Percentiles rank a stretch among this genome's conserved stretches.
Evolutionary conservation across 108 stramenopile species (phyloP).

Genomic region (Nitzschia inconspicua): DNA sequence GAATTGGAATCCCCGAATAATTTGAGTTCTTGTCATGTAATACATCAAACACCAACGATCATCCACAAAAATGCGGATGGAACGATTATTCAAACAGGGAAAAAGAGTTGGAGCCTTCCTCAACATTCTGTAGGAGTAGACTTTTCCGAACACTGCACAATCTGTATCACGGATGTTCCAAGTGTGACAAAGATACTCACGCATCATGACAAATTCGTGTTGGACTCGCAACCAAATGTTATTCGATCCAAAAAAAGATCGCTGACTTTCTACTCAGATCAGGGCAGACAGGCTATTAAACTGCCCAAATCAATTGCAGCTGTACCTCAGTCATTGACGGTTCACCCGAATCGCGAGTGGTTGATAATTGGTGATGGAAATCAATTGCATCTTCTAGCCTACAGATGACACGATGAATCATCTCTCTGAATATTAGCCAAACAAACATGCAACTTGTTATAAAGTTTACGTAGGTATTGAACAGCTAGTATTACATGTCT

Average conservation of each 20-base stretch:
- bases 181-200: conserved; percentile 13
- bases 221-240: conserved; percentile 13
- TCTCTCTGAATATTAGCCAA: neutral
- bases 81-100: neutral
- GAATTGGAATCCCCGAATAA: conserved; percentile 6
- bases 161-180: conserved; percentile 14
- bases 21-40: neutral
- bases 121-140: conserved; percentile 11
- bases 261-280: neutral
- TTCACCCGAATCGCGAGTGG: conserved; percentile 7
- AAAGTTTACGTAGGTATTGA: neutral
- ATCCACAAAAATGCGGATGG: conserved; percentile 12
- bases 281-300: neutral
- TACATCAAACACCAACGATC: conserved; percentile 8
- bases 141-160: neutral
- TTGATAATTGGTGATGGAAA: conserved; percentile 7
- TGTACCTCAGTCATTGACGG: conserved; percentile 1
- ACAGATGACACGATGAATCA: neutral
- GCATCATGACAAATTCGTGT: conserved; percentile 28
- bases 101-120: conserved; percentile 21
- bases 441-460: neutral
- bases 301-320: neutral
- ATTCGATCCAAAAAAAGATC: conserved; percentile 3
- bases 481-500: neutral
- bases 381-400: neutral